Conservation (phyloP, 2,329 filamentous ascomycete genomes). For the Monilinia aucupariae region DNA sequence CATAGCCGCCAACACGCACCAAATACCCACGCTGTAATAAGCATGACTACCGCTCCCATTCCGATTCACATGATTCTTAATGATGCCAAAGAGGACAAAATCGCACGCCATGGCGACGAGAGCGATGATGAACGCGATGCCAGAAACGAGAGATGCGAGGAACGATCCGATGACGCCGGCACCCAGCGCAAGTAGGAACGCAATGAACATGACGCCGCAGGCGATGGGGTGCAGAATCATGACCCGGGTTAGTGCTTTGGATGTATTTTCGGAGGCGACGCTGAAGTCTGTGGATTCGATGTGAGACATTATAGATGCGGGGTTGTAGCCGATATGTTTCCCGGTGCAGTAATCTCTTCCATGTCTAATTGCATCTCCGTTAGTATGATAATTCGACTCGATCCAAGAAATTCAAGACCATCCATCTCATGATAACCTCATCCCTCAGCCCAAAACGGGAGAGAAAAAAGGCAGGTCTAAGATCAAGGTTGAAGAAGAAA, state of each 20-base stretch:
- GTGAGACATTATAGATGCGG: conserved; percentile 41
- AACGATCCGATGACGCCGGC: conserved; percentile 49
- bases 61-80: conserved; percentile 49
- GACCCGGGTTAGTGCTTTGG: conserved; percentile 48
- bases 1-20: conserved; percentile 53
- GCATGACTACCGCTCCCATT: conserved; percentile 40
- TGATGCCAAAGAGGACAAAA: conserved; percentile 51
- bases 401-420: neutral
- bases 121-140: conserved; percentile 46
- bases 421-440: neutral
- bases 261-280: conserved; percentile 41
- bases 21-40: conserved; percentile 50
- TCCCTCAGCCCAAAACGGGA: neutral
- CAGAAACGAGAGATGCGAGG: conserved; percentile 45
- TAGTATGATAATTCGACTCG: neutral
- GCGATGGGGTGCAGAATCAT: conserved; percentile 60
- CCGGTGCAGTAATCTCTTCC: conserved; percentile 45
- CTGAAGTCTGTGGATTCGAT: conserved; percentile 40
- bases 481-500: neutral
- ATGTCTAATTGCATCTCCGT: conserved; percentile 20
- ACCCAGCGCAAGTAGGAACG: conserved; percentile 50
- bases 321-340: conserved; percentile 51
- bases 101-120: conserved; percentile 48
- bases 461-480: neutral
- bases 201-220: conserved; percentile 52